These are phyloP conservation scores for Litchi chinensis DNA, from an alignment of 345 rosid genomes.

Conservation along the genomic window DNA sequence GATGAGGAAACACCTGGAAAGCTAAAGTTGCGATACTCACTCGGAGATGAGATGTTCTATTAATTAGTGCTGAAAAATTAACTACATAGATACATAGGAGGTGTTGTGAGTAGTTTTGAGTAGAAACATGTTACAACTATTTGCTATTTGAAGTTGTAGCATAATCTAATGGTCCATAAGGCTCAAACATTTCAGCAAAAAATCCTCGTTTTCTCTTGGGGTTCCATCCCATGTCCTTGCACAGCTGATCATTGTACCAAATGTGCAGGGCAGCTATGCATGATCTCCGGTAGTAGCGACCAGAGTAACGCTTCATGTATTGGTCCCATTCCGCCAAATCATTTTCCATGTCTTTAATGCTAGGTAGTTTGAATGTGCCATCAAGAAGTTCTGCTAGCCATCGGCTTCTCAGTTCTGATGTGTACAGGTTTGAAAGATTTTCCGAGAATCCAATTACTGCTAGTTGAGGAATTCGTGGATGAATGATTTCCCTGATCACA, in stretches of 20 bases:
- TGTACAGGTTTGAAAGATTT: conserved; percentile 37
- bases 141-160: conserved; percentile 19
- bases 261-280: conserved; percentile 38
- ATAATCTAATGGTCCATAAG: conserved; percentile 46
- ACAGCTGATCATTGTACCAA: conserved; percentile 42
- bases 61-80: too few species aligned
- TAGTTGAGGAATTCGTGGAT: conserved; percentile 42
- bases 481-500: conserved; percentile 40
- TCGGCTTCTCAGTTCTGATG: conserved; percentile 43
- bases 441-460: conserved; percentile 49
- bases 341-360: conserved; percentile 40
- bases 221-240: conserved; percentile 48
- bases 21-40: neutral
- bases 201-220: conserved; percentile 39
- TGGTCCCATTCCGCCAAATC: conserved; percentile 33
- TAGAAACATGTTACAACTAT: too few species aligned
- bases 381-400: conserved; percentile 46
- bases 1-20: neutral
- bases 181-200: conserved; percentile 40
- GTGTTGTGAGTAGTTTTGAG: too few species aligned
- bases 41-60: too few species aligned
- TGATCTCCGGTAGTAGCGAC: conserved; percentile 28
- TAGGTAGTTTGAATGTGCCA: conserved; percentile 35
- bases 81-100: too few species aligned
- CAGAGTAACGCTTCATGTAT: conserved; percentile 33